Base-by-base conservation (phyloP, 495 filamentous ascomycete species). In the Lepraria neglecta region DNA sequence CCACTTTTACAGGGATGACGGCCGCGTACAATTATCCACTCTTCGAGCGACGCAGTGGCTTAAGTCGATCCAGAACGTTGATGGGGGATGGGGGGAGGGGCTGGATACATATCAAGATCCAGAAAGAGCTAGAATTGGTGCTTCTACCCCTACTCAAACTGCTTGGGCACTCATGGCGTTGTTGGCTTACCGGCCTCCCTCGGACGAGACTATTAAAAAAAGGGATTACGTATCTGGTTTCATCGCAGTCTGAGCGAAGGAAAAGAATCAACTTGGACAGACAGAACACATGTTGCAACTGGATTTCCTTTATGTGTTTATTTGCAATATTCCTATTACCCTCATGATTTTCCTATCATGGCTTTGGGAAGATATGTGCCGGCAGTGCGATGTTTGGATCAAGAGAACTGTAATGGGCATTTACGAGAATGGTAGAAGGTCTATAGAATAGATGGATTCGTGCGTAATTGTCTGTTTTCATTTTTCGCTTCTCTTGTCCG, bases 311-410 rank as follows among this genome's bases (percentile, higher is more conserved):
- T 65, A 1, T 48, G 59, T 42, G 66, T 75, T 27, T 77, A 74
- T 40, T 7, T 76, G 19, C 64, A 69, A 3, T 77, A 76, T 62
- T 17, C 48, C 2, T 63, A 68, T 14, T 77, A 76, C 56, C 40
- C 56, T 1, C 75, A 76, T 63, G 73, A 71, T 42, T 77, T 77
- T 48, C 71, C 75, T 9, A 68, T 76, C 52, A 76, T 74, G 70
- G 75, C 74, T 0, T 50, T 77, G 56, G 69, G 71, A 0, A 62
- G 70, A 38, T 77, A 72, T 50, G 21, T 58, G 42, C 28, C 50
- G 33, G 51, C 51, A n/a, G 30, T 19, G 30, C 28, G 51, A 12
- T 4, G 11, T 12, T 12, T 35, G 2, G n/a, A n/a, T 17, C 19
- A 1, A 19, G 15, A 33, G 10, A 19, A 19, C 17, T 53, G 28